A percentile compares a stretch with the other conserved stretches of the same genome.
Conservation (phyloP, 257 asterid species). For the Solanum tarapatanum region DNA sequence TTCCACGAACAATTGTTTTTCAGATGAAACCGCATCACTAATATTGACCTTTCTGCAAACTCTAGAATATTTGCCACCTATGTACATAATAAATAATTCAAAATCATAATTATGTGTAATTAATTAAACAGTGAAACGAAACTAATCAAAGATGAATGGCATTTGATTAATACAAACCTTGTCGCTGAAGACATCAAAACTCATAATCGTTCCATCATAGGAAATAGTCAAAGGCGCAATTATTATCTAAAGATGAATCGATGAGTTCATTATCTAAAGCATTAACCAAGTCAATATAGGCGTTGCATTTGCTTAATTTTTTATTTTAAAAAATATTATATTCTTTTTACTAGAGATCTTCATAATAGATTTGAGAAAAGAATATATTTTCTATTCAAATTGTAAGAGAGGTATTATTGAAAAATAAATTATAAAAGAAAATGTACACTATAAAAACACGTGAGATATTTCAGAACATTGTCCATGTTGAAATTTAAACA, state of each 20-base stretch:
- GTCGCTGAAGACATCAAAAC: not conserved
- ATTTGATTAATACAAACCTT: not conserved
- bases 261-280: not conserved
- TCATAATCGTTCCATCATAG: not conserved
- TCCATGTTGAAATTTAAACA: no score
- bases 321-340: no score
- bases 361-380: no score
- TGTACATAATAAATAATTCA: not conserved
- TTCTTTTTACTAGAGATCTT: not conserved
- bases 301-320: no score
- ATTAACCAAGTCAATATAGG: no score
- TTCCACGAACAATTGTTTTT: not conserved
- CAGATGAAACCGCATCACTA: no score
- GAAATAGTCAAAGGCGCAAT: not conserved
- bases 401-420: no score
- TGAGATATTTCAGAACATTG: no score
- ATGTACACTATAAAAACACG: no score
- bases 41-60: not conserved
- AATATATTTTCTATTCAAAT: no score
- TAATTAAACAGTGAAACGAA: not conserved
- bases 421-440: no score
- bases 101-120: not conserved
- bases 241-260: not conserved
- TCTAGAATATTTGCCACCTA: not conserved
- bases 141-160: no score